These are phyloP conservation scores for Spizellomyces sp. DNA, from an alignment of 192 early-diverging fungal species.

Conservation along the genomic window DNA sequence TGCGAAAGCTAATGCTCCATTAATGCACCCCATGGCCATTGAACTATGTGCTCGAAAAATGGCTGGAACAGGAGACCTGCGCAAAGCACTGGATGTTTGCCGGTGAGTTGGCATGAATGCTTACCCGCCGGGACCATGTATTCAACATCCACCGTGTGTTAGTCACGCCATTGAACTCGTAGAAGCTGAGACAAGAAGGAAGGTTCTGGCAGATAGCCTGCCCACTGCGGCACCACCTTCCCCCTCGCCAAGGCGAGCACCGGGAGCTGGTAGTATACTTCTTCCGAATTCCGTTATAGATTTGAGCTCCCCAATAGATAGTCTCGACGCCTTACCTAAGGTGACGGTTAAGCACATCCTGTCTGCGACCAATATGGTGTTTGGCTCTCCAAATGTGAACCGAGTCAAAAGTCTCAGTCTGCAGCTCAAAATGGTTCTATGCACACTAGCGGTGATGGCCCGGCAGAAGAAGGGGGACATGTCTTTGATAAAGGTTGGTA, in stretches of 20 bases:
- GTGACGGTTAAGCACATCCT: conserved; percentile 82
- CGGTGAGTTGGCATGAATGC: conserved; percentile 15
- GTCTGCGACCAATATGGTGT: conserved; percentile 63
- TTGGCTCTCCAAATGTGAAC: conserved; percentile 35
- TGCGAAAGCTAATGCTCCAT: conserved; percentile 18
- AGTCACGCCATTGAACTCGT: conserved; percentile 85
- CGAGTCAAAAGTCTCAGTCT: conserved; percentile 74
- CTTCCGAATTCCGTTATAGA: not conserved
- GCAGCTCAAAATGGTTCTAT: conserved; percentile 83
- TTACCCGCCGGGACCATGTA: too few species aligned
- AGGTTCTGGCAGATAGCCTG: not conserved
- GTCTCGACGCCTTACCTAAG: conserved; percentile 54
- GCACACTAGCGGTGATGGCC: conserved; percentile 52
- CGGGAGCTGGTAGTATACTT: too few species aligned
- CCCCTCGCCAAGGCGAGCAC: not conserved
- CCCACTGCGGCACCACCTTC: not conserved
- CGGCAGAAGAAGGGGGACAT: conserved; percentile 51
- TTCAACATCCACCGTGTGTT: not conserved
- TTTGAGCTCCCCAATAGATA: not conserved
- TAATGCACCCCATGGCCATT: conserved; percentile 84
- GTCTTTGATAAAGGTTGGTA: conserved; percentile 48
- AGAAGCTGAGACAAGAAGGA: conserved; percentile 66
- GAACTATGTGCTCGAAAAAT: conserved; percentile 94
- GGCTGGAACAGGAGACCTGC: conserved; percentile 71
- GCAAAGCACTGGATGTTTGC: conserved; percentile 49